Percentiles rank a stretch among this genome's conserved stretches.
These are phyloP conservation scores for Globisporangium canariense DNA, from an alignment of 352 stramenopile species.

Conservation along the genomic window DNA sequence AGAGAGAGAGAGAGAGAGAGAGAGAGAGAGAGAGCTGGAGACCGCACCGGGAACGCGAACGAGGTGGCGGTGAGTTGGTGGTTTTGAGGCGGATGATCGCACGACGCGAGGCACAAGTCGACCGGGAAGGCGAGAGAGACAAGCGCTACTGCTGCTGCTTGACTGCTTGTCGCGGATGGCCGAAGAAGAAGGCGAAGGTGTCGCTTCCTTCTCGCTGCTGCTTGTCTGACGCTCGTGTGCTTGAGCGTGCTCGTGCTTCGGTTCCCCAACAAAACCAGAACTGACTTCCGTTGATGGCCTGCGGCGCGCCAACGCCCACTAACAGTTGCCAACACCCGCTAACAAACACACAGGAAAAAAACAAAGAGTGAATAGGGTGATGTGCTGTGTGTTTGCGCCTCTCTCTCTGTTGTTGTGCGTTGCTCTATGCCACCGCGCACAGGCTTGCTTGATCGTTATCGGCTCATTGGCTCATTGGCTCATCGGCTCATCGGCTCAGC, in stretches of 20 bases:
- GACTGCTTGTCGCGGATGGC: constrained; percentile 7
- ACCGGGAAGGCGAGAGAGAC: neutral
- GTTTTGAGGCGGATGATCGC: constrained; percentile 8
- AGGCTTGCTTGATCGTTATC: too few relatives aligned
- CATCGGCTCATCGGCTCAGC: too few relatives aligned
- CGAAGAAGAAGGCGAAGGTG: constrained; percentile 8
- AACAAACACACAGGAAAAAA: neutral
- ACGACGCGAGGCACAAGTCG: neutral
- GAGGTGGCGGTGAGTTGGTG: constrained; percentile 12
- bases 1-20: neutral
- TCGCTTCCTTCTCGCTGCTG: constrained; percentile 5
- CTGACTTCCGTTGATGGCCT: constrained; percentile 35
- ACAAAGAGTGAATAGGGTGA: neutral
- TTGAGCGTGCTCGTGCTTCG: constrained; percentile 5
- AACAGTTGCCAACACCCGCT: neutral
- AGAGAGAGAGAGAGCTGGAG: neutral
- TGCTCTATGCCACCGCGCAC: constrained; percentile 2
- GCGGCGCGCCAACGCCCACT: neutral
- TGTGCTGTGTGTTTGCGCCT: neutral
- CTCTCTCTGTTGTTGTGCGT: neutral
- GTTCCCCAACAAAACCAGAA: constrained; percentile 56
- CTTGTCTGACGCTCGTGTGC: neutral
- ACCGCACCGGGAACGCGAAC: neutral
- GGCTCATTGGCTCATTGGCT: too few relatives aligned
- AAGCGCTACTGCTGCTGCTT: neutral